These are phyloP conservation scores for Astrocystis sublimbata DNA, from an alignment of 495 filamentous ascomycete species.

Conservation along the genomic window DNA sequence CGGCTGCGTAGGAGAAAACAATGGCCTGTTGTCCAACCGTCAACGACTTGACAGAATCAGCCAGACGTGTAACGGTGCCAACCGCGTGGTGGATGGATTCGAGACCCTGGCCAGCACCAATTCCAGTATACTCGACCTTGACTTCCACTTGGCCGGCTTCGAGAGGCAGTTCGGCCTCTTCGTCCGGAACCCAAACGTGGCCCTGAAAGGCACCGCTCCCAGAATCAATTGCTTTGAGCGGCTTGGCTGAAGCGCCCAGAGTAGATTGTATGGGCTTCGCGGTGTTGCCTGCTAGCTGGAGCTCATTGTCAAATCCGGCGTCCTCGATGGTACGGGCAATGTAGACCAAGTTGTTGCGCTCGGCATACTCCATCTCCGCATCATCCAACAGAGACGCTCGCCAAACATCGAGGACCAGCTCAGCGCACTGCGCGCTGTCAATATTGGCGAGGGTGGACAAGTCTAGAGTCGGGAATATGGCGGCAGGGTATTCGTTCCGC, in stretches of 20 bases:
- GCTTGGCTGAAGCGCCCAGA: background rate
- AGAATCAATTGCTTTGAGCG: background rate
- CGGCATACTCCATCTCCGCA: background rate
- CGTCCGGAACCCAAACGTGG: background rate
- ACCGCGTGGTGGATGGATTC: background rate
- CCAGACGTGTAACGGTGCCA: background rate
- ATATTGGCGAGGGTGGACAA: background rate
- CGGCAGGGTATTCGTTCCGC: conserved; percentile 12
- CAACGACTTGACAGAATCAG: background rate
- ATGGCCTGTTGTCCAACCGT: background rate
- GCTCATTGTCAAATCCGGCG: background rate
- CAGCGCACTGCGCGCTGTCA: background rate
- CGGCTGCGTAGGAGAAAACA: background rate
- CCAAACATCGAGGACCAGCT: background rate
- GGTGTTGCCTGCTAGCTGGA: background rate
- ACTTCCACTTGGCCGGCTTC: background rate
- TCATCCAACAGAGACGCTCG: background rate
- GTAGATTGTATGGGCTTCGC: background rate
- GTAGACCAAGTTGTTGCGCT: background rate
- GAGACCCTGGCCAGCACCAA: background rate
- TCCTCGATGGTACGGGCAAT: background rate
- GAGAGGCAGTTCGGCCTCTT: background rate
- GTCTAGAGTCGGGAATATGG: background rate
- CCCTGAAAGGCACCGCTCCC: background rate
- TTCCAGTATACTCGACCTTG: background rate